Conservation (phyloP, 2,329 filamentous ascomycete genomes). For the Ascocoryne sarcoides region DNA sequence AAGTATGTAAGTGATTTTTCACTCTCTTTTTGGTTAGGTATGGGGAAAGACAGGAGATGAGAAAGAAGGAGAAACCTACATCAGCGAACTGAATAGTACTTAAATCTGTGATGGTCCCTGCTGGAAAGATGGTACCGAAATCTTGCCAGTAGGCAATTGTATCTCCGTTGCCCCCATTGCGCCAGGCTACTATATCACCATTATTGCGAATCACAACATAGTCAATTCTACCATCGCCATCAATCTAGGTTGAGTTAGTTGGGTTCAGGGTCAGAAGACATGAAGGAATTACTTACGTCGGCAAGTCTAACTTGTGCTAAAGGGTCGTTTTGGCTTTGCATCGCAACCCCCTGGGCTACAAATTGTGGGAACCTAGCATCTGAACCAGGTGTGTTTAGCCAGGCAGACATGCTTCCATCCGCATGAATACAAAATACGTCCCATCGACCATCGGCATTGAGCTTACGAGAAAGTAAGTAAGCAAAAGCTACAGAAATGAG, state of each 20-base stretch:
- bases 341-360: background rate
- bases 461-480: background rate
- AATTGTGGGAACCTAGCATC: background rate
- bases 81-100: background rate
- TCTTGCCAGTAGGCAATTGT: background rate
- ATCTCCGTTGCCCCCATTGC: background rate
- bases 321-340: background rate
- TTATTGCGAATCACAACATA: background rate
- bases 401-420: background rate
- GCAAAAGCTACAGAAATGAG: background rate
- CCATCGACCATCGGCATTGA: background rate
- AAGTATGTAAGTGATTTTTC: too few relatives aligned
- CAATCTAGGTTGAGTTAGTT: background rate
- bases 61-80: background rate
- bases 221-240: background rate
- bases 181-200: background rate
- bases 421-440: background rate
- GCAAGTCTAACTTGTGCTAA: background rate
- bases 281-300: background rate
- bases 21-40: too few relatives aligned
- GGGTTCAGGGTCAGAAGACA: too few relatives aligned
- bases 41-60: too few relatives aligned
- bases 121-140: background rate
- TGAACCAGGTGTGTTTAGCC: background rate
- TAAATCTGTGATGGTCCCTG: background rate